Percentiles rank a stretch among this genome's conserved stretches.
Evolutionary conservation across 1,284 basidiomycete genomes (phyloP).

Genomic region (Ceratobasidium sp.): DNA sequence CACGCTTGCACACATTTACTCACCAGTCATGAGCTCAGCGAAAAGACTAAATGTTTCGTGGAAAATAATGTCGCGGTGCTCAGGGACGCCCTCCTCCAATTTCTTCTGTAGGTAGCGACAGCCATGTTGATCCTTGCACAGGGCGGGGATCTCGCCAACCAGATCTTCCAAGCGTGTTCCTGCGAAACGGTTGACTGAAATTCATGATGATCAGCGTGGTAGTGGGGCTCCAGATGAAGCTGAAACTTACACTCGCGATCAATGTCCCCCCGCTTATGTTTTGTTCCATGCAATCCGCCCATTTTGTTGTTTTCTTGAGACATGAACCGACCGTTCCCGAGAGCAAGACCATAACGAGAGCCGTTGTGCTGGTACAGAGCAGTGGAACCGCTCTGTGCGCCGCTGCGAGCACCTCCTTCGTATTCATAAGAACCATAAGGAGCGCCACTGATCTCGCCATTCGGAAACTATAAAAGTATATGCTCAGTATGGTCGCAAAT

Average conservation of each 20-base stretch:
- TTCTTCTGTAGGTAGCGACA: constrained; percentile 99
- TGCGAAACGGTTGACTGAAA: constrained; percentile 89
- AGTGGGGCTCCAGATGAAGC: constrained; percentile 20
- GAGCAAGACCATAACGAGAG: constrained; percentile 75
- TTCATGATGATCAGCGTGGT: not conserved
- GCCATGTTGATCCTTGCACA: constrained; percentile 99
- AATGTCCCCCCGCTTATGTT: constrained; percentile 92
- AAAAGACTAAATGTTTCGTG: constrained; percentile 98
- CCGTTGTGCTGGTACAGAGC: constrained; percentile 83
- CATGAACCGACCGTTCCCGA: constrained; percentile 53
- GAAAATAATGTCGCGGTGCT: constrained; percentile 99
- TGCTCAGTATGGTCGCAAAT: not conserved
- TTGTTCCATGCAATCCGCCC: constrained; percentile 88
- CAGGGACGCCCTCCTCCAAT: constrained; percentile 92
- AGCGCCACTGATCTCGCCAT: constrained; percentile 60
- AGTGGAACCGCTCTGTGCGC: constrained; percentile 71
- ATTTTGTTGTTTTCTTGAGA: constrained; percentile 70
- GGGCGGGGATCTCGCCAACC: constrained; percentile 88
- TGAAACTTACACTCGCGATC: constrained; percentile 79
- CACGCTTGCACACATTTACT: constrained; percentile 42
- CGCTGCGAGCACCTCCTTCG: constrained; percentile 55
- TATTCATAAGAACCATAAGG: constrained; percentile 64
- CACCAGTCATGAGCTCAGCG: constrained; percentile 97
- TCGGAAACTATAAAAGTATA: not conserved
- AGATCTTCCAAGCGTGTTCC: constrained; percentile 96